A percentile compares a stretch with the other conserved stretches of the same genome.
Conservation (phyloP, 2,329 filamentous ascomycete species). For the Penicillium italicum region DNA sequence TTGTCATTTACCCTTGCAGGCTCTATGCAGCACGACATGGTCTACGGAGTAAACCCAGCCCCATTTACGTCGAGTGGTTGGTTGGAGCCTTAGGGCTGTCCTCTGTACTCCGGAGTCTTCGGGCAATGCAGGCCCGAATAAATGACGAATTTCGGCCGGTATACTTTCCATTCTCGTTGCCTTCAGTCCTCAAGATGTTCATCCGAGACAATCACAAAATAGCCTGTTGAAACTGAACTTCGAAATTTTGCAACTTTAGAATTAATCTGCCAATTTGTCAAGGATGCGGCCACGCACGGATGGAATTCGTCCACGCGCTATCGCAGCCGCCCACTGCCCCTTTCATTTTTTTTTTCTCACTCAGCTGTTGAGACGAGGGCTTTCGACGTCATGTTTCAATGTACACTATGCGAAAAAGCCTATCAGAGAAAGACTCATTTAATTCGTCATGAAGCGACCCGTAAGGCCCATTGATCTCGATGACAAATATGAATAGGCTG, state of each 20-base stretch:
- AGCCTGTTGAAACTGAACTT: neutral
- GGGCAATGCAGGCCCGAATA: no score
- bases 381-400: constrained; percentile 25
- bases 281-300: constrained; percentile 1
- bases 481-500: neutral
- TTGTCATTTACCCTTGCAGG: neutral
- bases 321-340: neutral
- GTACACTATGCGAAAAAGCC: constrained; percentile 27
- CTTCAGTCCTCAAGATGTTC: neutral
- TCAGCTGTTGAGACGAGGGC: neutral
- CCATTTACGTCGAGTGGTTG: neutral
- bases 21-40: neutral
- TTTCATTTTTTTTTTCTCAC: neutral
- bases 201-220: neutral
- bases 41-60: neutral
- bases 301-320: neutral
- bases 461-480: constrained; percentile 14
- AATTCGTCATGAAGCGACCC: constrained; percentile 28
- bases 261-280: neutral
- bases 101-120: neutral
- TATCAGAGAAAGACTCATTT: constrained; percentile 31
- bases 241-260: neutral
- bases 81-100: neutral
- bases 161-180: no score
- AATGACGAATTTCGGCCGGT: neutral